Base-by-base conservation (phyloP, 2,329 filamentous ascomycete genomes). In the Cladophialophora psammophila region DNA sequence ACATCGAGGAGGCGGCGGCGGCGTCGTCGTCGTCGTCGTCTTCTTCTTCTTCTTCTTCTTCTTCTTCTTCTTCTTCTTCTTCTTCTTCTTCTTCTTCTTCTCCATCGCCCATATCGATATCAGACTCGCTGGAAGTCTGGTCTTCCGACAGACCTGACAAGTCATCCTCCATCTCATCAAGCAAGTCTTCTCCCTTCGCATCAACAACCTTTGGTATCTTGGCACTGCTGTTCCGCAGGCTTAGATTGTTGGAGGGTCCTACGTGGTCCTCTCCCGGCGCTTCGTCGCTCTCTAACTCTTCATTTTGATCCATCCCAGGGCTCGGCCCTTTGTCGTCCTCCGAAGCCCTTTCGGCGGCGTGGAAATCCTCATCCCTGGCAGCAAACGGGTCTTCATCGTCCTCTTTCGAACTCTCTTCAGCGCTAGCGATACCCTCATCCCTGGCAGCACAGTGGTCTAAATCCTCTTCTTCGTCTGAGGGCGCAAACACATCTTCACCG, bases 51-150 rank as follows among this genome's bases (percentile, higher is more conserved):
- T n/a, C n/a, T n/a, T n/a, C n/a, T n/a, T n/a, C n/a, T n/a, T n/a
- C n/a, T n/a, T n/a, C n/a, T n/a, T n/a, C n/a, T n/a, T n/a, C n/a
- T n/a, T n/a, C n/a, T n/a, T n/a, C n/a, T n/a, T n/a, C n/a, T n/a
- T n/a, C n/a, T n/a, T n/a, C n/a, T n/a, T n/a, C n/a, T n/a, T n/a
- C n/a, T n/a, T n/a, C n/a, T n/a, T n/a, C 26, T 26, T 26, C 26
- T 26, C 26, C 74, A 12, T 77, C 76, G 1, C 78, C 76, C 18
- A 78, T 77, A 0, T 76, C 73, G 1, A 77, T 73, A 10, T 80
- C 78, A 60, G 68, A 67, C 20, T 54, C 59, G 34, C 69, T 62
- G 31, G 52, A 61, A 26, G 55, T 67, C 59, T 53, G 20, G 3
- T 60, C 58, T 13, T 65, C 58, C 15, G 59, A 65, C 5, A 55